These are phyloP conservation scores for Aureobasidium sp. DNA, from an alignment of 2,329 filamentous ascomycete species.

Conservation along the genomic window DNA sequence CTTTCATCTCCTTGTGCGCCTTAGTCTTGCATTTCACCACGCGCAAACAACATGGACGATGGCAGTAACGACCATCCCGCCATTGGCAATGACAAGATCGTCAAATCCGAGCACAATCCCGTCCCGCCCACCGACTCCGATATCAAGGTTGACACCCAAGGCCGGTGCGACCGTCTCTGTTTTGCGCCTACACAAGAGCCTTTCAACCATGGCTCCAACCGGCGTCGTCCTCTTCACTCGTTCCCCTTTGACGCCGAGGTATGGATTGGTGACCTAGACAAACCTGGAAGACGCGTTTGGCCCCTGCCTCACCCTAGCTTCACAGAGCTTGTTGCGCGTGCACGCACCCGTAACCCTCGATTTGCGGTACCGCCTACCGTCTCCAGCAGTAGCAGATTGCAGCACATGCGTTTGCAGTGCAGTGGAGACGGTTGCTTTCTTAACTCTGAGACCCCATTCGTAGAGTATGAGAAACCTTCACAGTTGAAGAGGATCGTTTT, in stretches of 20 bases:
- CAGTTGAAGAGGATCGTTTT: not conserved
- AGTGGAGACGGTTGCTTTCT: not conserved
- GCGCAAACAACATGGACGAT: not conserved
- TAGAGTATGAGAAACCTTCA: constrained; percentile 7
- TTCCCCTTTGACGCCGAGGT: not conserved
- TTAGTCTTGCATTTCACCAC: not conserved
- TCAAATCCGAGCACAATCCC: not conserved
- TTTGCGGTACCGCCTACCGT: not conserved
- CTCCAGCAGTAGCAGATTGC: not conserved
- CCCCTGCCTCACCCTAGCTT: constrained; percentile 6
- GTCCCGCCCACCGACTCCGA: no score
- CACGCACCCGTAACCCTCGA: not conserved
- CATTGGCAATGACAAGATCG: not conserved
- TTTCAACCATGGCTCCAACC: constrained; percentile 1
- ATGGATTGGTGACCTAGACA: not conserved
- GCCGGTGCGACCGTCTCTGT: not conserved
- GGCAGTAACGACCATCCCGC: not conserved
- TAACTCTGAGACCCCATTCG: not conserved
- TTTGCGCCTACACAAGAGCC: not conserved
- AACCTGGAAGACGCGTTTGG: constrained; percentile 1
- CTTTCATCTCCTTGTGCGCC: no score
- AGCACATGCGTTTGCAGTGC: not conserved
- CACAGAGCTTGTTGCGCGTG: not conserved
- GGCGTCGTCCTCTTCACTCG: not conserved
- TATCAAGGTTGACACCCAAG: not conserved